Evolutionary conservation across 116 monocot species (phyloP), one percentile per base, ranked within the genome.

Genomic region (Trichopus zeylanicus): DNA sequence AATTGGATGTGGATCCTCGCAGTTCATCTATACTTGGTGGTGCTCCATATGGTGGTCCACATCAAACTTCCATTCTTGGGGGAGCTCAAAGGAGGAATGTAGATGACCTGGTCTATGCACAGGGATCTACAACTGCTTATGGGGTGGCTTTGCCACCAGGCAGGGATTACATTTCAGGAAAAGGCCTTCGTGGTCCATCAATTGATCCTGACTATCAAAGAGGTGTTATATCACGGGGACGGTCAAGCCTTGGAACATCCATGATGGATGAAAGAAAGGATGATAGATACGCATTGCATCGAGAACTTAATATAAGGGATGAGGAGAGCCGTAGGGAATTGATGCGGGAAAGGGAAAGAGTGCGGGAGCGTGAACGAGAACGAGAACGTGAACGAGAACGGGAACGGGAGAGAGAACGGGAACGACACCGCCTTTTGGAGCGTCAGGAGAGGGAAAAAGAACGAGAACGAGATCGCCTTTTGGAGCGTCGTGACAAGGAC

Each of bases 111-210:
- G 51, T 74, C 6, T 93, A 92, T 71, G 57, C 75, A n/a, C 87
- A 77, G 64, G 80, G 75, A 11, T 58, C 81, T 35, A 71, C 90
- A 19, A 70, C 27, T 67, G 56, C 71, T 59, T 90, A 87, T 73
- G 88, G 88, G 8, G 82, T 92, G 54, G 69, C 80, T 49, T 72
- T 88, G 49, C 92, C 98, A 22, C 92, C 92, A 31, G 85, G 87
- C 29, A 74, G 98, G 7, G 92, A 98, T 69, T 98, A 98, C 54
- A 63, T 55, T 63, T 26, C 87, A 35, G 84, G 78, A 53, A 92
- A 87, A 77, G 84, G 81, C 34, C 61, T 81, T 64, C 91, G 57
- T 66, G 78, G 77, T 16, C 55, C 77, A 31, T 39, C 75, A 6
- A 42, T 64, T 25, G 81, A 73, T 48, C 53, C 78, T 62, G 66